Base-by-base conservation (phyloP, 2,329 filamentous ascomycete species). In the Calonectria multiphialidica region DNA sequence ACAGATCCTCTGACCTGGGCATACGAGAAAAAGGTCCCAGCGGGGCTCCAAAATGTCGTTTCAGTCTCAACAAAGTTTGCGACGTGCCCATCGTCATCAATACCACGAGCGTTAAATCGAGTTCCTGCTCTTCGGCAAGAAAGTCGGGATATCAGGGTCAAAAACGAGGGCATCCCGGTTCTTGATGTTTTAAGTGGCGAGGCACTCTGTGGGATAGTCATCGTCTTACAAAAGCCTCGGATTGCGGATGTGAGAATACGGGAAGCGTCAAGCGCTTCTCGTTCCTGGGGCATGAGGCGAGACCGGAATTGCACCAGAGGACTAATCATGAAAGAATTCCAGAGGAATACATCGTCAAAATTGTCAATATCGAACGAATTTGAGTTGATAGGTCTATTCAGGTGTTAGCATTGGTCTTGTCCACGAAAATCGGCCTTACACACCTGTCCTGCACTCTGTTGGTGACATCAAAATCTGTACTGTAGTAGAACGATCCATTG, bases 21-120 rank as follows among this genome's bases (percentile, higher is more conserved):
- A 83, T 98, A 99, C 0, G 97, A 98, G 82, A 98, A 98, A 68
- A 95, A 91, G 8, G 95, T 86, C 4, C 91, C 90, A 1, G 91
- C 90, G 1, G 94, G 94, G 77, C 93, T 93, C 93, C 94, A 98
- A 80, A 97, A 96, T 47, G 96, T 92, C 0, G 95, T 98, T 84
- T 99, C 97, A 0, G 95, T 97, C 84, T 99, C 97, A n/a, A 98
- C 97, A 83, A 98, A 99, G 83, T 99, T 99, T 72, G 97, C 96
- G 33, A 98, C 97, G 79, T 98, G 95, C 16, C 97, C 97, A 80
- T 98, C 95, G 81, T 99, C 97, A 80, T 99, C 97, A 75, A 99
- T 98, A 45, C 97, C 97, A 77, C 97, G 90, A n/a, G 96, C 93
- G 82, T 98, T 98, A 88, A 98, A 99, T 47, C 97, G 91, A 18